These are phyloP conservation scores for Aspergillus pseudoviridinutans DNA, from an alignment of 2,329 filamentous ascomycete genomes.

Conservation along the genomic window DNA sequence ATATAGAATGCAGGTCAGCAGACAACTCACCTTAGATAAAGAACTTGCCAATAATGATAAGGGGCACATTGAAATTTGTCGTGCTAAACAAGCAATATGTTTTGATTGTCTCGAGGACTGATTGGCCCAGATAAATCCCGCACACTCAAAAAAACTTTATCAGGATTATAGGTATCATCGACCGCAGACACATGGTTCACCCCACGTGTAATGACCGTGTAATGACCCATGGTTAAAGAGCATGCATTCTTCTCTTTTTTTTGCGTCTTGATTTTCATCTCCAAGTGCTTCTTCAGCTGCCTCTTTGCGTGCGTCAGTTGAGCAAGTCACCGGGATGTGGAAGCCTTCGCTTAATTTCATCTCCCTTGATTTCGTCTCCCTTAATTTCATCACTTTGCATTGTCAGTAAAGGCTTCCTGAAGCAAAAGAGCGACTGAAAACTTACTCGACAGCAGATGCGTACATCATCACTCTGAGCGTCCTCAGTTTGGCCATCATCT, in stretches of 20 bases:
- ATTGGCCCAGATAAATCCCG: neutral
- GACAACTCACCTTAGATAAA: neutral
- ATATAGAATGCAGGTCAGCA: too few species aligned
- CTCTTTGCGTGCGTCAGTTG: too few species aligned
- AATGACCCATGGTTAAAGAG: neutral
- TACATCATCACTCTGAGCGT: conserved; percentile 39
- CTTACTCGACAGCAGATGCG: conserved; percentile 27
- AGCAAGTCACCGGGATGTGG: conserved; percentile 14
- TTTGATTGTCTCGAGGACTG: neutral
- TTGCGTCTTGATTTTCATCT: neutral
- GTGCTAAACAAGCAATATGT: too few species aligned
- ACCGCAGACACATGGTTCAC: neutral
- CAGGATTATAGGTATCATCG: too few species aligned
- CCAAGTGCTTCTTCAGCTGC: neutral
- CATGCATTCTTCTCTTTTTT: neutral
- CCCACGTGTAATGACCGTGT: neutral
- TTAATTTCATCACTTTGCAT: conserved; percentile 28
- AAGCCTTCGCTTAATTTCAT: conserved; percentile 25
- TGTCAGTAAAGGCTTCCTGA: conserved; percentile 15
- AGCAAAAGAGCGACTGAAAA: neutral
- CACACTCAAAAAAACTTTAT: neutral
- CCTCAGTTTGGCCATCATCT: conserved; percentile 34
- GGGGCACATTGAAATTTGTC: neutral
- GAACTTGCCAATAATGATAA: neutral
- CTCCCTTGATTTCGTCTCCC: conserved; percentile 23